Percentiles rank a stretch among this genome's conserved stretches.
These are phyloP conservation scores for Trichoderma virens DNA, from an alignment of 495 filamentous ascomycete species.

Conservation along the genomic window DNA sequence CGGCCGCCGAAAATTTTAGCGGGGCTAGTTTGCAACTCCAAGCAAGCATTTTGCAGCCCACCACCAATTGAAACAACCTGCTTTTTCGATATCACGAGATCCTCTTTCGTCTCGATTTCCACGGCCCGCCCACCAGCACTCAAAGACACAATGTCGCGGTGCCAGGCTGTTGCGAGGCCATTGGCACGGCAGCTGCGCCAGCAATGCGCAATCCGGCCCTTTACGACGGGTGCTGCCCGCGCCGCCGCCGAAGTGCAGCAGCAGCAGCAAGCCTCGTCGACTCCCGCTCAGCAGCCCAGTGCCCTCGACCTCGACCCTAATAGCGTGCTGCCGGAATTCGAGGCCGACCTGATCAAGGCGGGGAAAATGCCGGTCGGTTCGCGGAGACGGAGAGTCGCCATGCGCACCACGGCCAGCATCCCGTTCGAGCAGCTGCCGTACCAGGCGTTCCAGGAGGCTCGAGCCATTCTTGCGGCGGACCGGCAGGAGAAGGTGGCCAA, in stretches of 20 bases:
- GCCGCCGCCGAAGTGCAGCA: constrained; percentile 12
- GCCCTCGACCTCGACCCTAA: constrained; percentile 22
- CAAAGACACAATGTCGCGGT: constrained; percentile 52
- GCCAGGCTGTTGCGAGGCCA: constrained; percentile 60
- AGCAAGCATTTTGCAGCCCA: constrained; percentile 8
- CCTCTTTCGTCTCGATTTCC: too few relatives aligned
- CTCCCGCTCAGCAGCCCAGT: constrained; percentile 30
- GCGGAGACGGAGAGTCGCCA: constrained; percentile 70
- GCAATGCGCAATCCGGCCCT: constrained; percentile 26
- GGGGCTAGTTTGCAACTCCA: constrained; percentile 20
- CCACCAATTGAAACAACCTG: neutral
- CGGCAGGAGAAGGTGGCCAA: constrained; percentile 68
- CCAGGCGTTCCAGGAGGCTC: constrained; percentile 95
- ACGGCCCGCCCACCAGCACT: neutral
- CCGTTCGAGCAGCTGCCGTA: constrained; percentile 92
- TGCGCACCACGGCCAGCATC: constrained; percentile 59
- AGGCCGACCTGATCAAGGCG: constrained; percentile 49
- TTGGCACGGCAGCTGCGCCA: constrained; percentile 56
- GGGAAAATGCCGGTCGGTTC: constrained; percentile 65
- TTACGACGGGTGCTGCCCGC: constrained; percentile 26
- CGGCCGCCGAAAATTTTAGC: constrained; percentile 31
- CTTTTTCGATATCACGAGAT: neutral
- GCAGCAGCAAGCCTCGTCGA: constrained; percentile 1
- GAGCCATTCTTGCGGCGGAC: constrained; percentile 72
- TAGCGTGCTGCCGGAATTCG: constrained; percentile 40